Evolutionary conservation across 225 moss, liverwort and hornwort genomes (phyloP).

Genomic region (Ulota crispa): DNA sequence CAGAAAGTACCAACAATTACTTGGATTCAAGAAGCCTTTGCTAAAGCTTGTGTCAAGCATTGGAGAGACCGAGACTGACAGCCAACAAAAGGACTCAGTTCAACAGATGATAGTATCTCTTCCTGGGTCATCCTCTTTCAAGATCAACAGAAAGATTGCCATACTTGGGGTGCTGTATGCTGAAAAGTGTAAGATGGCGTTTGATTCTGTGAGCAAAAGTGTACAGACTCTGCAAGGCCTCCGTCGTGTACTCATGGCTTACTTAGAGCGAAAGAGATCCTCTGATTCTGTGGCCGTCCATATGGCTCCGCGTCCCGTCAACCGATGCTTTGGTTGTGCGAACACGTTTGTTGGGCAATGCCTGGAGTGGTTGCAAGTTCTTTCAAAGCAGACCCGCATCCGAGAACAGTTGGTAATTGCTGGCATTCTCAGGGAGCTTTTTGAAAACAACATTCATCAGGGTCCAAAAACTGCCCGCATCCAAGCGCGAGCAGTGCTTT

Average conservation of each 20-base stretch:
- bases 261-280: constrained; percentile 84
- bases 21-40: constrained; percentile 96
- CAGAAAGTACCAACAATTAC: constrained; percentile 93
- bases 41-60: constrained; percentile 97
- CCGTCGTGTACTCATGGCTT: constrained; percentile 88
- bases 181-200: constrained; percentile 99
- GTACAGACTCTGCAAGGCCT: constrained; percentile 96
- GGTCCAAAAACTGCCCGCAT: constrained; percentile 93
- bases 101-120: constrained; percentile 95
- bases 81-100: constrained; percentile 97
- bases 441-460: constrained; percentile 99
- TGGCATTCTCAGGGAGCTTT: constrained; percentile 92
- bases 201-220: constrained; percentile 99
- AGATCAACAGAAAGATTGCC: constrained; percentile 96
- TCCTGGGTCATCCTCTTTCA: constrained; percentile 88
- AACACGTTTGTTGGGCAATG: constrained; percentile 98
- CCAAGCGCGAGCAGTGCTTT: constrained; percentile 88
- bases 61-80: constrained; percentile 94
- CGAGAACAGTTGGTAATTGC: constrained; percentile 82
- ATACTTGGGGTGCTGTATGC: constrained; percentile 96
- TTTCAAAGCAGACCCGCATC: constrained; percentile 76
- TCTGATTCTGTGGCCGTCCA: constrained; percentile 41
- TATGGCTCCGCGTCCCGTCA: constrained; percentile 67
- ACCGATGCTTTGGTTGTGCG: constrained; percentile 98
- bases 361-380: constrained; percentile 97